Evolutionary conservation across 371 early-diverging fungal genomes (phyloP), one percentile per base, ranked within the genome.

Genomic region (Mortierella sp.): DNA sequence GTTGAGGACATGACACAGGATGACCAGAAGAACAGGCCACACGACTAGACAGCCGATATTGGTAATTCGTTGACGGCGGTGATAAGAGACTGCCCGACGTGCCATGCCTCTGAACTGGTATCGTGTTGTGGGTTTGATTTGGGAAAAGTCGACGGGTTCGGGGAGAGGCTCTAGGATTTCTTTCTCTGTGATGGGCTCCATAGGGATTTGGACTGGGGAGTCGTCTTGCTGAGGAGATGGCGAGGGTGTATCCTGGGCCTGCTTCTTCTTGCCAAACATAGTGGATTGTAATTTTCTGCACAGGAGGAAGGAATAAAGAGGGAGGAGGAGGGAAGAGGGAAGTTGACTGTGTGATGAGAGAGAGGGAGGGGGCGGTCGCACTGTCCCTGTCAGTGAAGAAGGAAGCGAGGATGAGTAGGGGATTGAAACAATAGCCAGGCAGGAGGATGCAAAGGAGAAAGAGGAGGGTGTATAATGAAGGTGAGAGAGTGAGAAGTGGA

Each of bases 41-140:
- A 87, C 43, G 65, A 83, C 82, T 43, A 95, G 89, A 76, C 94
- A 95, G 83, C 90, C 91, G 18, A 92, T 70, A 75, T 93, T 95
- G 63, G 89, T 89, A 74, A 90, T 88, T 78, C 85, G 81, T 71
- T 95, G 94, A 10, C 95, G 90, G 58, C 91, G 89, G 80, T 95
- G 95, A 73, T 90, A 95, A 6, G 89, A 77, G 16, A 92, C 55
- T 0, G 94, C 90, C 74, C 92, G 93, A 58, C 90, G 87, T 41
- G 83, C 80, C 46, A 84, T 60, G 41, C 72, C 84, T 16, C 84
- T 78, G 49, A 84, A 80, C 41, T 84, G 85, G 56, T 81, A 75
- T 5, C 68, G 76, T 16, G 77, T 58, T 27, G 75, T 70, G 14
- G 82, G 81, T 0, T 41, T 41, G n/a, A 79, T 71, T 29, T 49